Evolutionary conservation across 345 rosid species (phyloP), one percentile per base, ranked within the genome.

Genomic region (Erodium maritimum): DNA sequence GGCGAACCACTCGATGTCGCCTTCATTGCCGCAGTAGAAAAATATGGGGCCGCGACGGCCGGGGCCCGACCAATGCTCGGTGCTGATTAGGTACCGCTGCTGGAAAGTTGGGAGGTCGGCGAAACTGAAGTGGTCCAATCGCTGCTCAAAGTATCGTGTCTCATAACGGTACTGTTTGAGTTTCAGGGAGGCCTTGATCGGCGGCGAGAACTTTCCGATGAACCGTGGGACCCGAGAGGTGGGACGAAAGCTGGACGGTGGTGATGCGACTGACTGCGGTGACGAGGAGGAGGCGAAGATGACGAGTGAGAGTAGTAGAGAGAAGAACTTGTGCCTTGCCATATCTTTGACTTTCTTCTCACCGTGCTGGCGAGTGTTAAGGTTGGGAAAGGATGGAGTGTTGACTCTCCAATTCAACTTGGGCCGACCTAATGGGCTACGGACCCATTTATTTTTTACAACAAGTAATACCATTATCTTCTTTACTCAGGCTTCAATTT

Each of bases 1-100:
- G 14, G 96, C 91, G 73, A 88, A 88, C 96, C 96, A 88, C 29
- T 76, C 88, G 62, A 88, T 88, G 61, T 85, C 85, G 24, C 91
- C 96, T 64, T 88, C 96, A 72, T 88, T 85, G 25, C 96, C 91
- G 60, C 91, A 88, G 75, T 88, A 88, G 59, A 88, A 72, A 73
- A 88, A 88, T 77, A 88, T 88, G 60, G 96, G 96, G 7, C 70
- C 91, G 50, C 63, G 65, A 5, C 76, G 58, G 29, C 68, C 59
- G 61, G 91, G 74, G 17, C 91, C 91, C 23, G 60, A 24, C 91
- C 91, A 88, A 70, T 82, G 73, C 17, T 81, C 86, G 61, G 85
- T 60, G 73, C 67, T 83, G 33, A 88, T 75, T 48, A 88, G 84
- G 74, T 82, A 88, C 5, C 96, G 77, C 57, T 82, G 90, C 52